Base-by-base conservation (phyloP, 306 rosid genomes). In the Gleditsia sinensis region DNA sequence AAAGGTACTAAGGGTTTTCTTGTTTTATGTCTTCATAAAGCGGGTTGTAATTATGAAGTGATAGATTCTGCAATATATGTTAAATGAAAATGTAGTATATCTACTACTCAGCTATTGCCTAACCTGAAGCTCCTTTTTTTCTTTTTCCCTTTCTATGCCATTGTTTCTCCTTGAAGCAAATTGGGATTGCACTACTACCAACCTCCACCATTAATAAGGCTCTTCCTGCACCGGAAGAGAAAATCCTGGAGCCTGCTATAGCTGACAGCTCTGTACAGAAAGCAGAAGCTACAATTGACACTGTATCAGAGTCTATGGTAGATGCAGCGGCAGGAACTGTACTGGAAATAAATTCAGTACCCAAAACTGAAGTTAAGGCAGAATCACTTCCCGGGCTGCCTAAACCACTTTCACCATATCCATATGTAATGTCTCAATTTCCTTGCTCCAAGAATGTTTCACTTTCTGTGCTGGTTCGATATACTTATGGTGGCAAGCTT, bases 121-220 rank as follows among this genome's bases (percentile, higher is more conserved):
- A 8, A 45, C 9, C 17, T 36, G 67, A 37, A 60, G 66, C 40
- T n/a, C n/a, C n/a, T n/a, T n/a, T n/a, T n/a, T n/a, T 67, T 39
- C 57, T 6, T 24, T 1, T 67, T 34, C n/a, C n/a, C n/a, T n/a
- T n/a, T n/a, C n/a, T n/a, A n/a, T n/a, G n/a, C n/a, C n/a, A n/a
- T 13, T 21, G 68, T 51, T 72, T 74, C 63, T 58, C 76, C 36
- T 11, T 66, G 40, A 68, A 95, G 98, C 76, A 88, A 72, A 95
- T 95, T 25, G 99, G 99, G 69, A 77, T 51, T 82, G 98, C 97
- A 69, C 81, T 95, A 75, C 87, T 95, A 53, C 98, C 99, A 48
- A 34, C 79, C 27, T 49, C 93, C 11, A 76, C 74, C 53, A 69
- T 45, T 37, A 14, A 80, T 83, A 90, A 90, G 79, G 59, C 84